Evolutionary conservation across 2,329 filamentous ascomycete genomes (phyloP).

Genomic region (Fusarium cyanostomum): DNA sequence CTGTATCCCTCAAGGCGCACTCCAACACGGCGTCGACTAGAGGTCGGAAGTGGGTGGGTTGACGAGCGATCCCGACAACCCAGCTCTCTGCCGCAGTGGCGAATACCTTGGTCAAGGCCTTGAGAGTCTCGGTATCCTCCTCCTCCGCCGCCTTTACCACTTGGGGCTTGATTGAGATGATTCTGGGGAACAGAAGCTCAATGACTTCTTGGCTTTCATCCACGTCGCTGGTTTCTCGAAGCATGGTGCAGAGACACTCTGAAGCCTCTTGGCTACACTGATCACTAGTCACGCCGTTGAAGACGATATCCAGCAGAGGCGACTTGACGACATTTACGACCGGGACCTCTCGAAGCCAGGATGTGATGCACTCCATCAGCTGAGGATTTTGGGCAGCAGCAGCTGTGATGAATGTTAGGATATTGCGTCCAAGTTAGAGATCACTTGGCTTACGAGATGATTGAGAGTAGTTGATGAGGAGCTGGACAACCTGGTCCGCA

Average conservation of each 20-base stretch:
- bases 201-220: constrained; percentile 89
- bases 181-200: constrained; percentile 80
- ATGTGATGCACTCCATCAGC: constrained; percentile 93
- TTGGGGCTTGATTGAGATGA: constrained; percentile 79
- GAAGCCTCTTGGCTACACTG: constrained; percentile 86
- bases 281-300: constrained; percentile 79
- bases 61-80: constrained; percentile 88
- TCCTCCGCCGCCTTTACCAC: constrained; percentile 79
- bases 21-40: constrained; percentile 93
- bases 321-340: constrained; percentile 85
- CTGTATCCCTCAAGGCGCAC: constrained; percentile 85
- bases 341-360: constrained; percentile 94
- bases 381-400: constrained; percentile 86
- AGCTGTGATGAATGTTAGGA: constrained; percentile 56
- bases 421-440: background rate
- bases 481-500: constrained; percentile 83
- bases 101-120: constrained; percentile 88
- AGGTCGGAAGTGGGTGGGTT: constrained; percentile 81
- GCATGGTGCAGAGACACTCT: constrained; percentile 91
- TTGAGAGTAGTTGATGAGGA: constrained; percentile 90
- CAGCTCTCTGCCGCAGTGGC: constrained; percentile 93
- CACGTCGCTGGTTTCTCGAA: constrained; percentile 91
- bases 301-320: constrained; percentile 81
- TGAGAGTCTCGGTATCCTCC: constrained; percentile 87
- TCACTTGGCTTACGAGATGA: constrained; percentile 76